A percentile compares a stretch with the other conserved stretches of the same genome.
phyloP scores from a whole-genome alignment of 192 early-diverging fungal genomes.

The Backusella psychrophila region DNA sequence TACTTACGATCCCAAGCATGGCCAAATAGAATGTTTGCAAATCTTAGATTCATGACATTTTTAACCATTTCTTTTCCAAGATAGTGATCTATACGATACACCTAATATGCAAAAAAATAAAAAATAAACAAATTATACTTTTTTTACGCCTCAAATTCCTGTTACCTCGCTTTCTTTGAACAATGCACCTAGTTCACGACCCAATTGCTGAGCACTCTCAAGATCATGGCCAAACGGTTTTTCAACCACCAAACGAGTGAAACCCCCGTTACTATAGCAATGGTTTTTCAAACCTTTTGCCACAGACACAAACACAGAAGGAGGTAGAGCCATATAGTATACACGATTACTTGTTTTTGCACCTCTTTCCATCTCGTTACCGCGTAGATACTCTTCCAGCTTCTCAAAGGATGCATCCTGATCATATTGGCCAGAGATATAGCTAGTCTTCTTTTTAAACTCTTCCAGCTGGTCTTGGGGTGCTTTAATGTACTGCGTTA shows the following conservation, averaged over 20 bases:
- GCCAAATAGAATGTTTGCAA: constrained; percentile 93
- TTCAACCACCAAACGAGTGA: constrained; percentile 91
- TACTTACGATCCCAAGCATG: constrained; percentile 86
- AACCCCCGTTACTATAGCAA: constrained; percentile 60
- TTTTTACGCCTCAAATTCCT: background rate
- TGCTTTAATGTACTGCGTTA: constrained; percentile 66
- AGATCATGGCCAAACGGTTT: constrained; percentile 97
- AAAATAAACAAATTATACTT: background rate
- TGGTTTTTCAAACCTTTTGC: constrained; percentile 68
- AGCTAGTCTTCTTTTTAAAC: constrained; percentile 74
- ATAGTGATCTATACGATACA: constrained; percentile 99
- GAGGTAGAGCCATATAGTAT: constrained; percentile 97
- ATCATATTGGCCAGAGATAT: constrained; percentile 86
- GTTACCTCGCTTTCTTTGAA: constrained; percentile 86
- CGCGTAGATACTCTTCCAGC: constrained; percentile 59
- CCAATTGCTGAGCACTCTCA: constrained; percentile 76
- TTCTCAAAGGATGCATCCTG: constrained; percentile 63
- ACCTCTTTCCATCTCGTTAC: constrained; percentile 49
- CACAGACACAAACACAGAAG: constrained; percentile 92
- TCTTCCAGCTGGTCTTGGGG: constrained; percentile 29
- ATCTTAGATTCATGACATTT: constrained; percentile 90
- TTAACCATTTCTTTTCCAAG: constrained; percentile 99
- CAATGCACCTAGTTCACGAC: constrained; percentile 62
- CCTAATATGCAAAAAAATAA: constrained; percentile 41
- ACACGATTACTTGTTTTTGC: constrained; percentile 61